Base-by-base conservation (phyloP, 441 rosid species). In the Pelargonium citronellum region DNA sequence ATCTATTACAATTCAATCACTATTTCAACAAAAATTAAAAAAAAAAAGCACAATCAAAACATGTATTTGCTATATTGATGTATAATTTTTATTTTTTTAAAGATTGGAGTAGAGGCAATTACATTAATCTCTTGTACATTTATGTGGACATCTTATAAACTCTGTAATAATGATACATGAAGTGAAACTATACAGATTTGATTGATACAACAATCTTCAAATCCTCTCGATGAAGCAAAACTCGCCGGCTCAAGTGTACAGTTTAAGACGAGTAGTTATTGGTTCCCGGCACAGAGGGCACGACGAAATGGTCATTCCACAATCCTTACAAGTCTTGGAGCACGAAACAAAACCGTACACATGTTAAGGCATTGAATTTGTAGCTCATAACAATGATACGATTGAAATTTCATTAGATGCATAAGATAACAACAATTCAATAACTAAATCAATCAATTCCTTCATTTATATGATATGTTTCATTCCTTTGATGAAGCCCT, bases 321-420 rank as follows among this genome's bases (percentile, higher is more conserved):
- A 94, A 27, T 94, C 96, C 89, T 86, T 89, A 87, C 98, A 94
- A 22, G 98, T 94, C 97, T 91, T 77, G 39, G 71, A 78, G 17
- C 53, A 44, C 58, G 47, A 67, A 61, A 61, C 30, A 77, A 71
- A 55, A 0, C 11, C 41, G 4, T 1, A 16, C 64, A 62, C 5
- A 51, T 0, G n/a, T 39, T 30, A 4, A 49, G 10, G 43, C 43
- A 6, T 39, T 39, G 43, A 39, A 39, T 39, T 39, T 7, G 10
- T 46, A 12, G 12, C 4, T 10, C 51, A 46, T 11, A 4, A 74
- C 16, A 72, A 20, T 46, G 49, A 5, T 20, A 10, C 10, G 9
- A 20, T 22, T 4, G 37, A 20, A n/a, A 39, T 3, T 20, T 9
- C 5, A 5, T 8, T 19, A 49, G 37, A n/a, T 7, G 43, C 10